Base-by-base conservation (phyloP, 371 early-diverging fungal species). In the Rhizopus sp. region DNA sequence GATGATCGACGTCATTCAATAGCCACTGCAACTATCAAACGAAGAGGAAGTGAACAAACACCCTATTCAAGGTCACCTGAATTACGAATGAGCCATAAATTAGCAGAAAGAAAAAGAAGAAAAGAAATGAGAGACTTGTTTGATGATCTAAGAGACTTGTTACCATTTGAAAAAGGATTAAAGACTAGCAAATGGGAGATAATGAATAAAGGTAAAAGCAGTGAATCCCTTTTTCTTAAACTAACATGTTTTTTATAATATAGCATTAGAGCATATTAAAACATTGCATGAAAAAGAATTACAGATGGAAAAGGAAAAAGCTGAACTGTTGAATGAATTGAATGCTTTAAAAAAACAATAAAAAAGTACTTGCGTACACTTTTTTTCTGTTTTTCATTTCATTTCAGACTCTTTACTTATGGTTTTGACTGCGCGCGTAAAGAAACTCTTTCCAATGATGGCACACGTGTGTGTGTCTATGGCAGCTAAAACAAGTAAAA, bases 131-230 rank as follows among this genome's bases (percentile, higher is more conserved):
- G 89, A 59, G 85, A 87, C 31, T 73, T 91, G n/a, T 90, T 91
- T 81, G 92, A 91, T 65, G 82, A 85, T 34, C 71, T 91, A 15
- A 75, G 84, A 38, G 81, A 80, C 15, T 63, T 77, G 23, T 69
- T 90, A 53, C 90, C 92, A 3, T 77, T 83, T 1, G 86, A 89
- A 53, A 80, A 81, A 49, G 77, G 76, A 35, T 66, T 86, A 38
- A 87, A 88, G 57, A 80, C 87, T 17, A 88, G 88, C 70, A 91
- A 91, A 67, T 89, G 91, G 89, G 92, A 90, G 59, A 83, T 89
- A 35, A 59, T 91, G 39, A 86, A 77, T 52, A 89, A 88, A 84
- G 86, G 82, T 78, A 70, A 54, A 47, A 13, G n/a, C 10, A n/a
- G 35, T 15, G 7, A 15, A 29, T 32, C 7, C 16, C 9, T 31